Base-by-base conservation (phyloP, 306 rosid species). In the Castanea mollissima region DNA sequence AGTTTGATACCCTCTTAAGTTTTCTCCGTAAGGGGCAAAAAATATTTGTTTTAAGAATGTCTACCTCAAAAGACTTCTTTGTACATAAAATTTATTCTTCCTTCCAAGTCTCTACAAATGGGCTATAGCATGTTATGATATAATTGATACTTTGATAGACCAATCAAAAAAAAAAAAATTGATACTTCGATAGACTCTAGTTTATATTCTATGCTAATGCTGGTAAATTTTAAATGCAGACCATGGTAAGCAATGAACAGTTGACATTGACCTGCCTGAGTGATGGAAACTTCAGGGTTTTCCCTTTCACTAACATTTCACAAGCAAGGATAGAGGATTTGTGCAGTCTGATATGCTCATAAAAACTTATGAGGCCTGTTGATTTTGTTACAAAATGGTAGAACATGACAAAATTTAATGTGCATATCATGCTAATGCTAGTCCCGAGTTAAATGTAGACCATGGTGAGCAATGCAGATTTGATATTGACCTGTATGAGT, bases 251-350 rank as follows among this genome's bases (percentile, higher is more conserved):
- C 85, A 63, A 89, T 78, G 89, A 78, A 71, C 92, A 90, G 88
- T 73, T 91, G 96, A 95, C 98, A 64, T 83, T 95, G 89, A 92
- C 96, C 75, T 95, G 99, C 75, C 64, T 86, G 83, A 75, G 75
- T 64, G 91, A 90, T 64, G 98, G 98, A 74, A 91, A 91, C 62
- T 92, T 86, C 90, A 79, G 83, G 91, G 90, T 91, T 55, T 90
- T 86, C 81, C 97, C 95, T 60, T 93, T 84, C 83, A 89, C 92
- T 79, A 88, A 89, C 81, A 88, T 93, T 68, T 83, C 97, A 21
- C 86, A 63, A 76, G 86, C 91, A 63, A 86, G 97, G 90, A 69
- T 83, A 63, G 86, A 89, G 58, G 98, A 93, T 86, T 78, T 95
- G 88, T 95, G 99, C 88, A 71, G 77, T 76, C 69, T 91, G 73